A percentile compares a stretch with the other conserved stretches of the same genome.
phyloP scores from a whole-genome alignment of 1,139 yeast genomes.

The Suhomyces choctaworum region DNA sequence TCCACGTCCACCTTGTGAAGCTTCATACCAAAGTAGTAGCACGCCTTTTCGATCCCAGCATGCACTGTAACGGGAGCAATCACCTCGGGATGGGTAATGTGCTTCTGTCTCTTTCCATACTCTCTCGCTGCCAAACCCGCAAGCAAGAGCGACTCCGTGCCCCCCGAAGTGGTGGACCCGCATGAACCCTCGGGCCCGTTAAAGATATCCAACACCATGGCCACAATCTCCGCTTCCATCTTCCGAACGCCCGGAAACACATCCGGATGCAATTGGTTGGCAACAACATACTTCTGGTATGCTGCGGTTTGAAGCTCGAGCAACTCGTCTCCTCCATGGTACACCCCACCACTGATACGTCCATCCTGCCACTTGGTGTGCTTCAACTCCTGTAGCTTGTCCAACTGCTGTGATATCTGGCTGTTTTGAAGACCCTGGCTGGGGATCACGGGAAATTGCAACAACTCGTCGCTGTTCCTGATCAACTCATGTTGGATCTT shows the following conservation, averaged over 20 bases:
- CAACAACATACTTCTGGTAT: conserved; percentile 73
- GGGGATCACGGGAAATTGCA: conserved; percentile 58
- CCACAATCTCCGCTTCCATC: conserved; percentile 93
- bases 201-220: conserved; percentile 82
- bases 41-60: conserved; percentile 95
- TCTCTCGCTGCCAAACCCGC: conserved; percentile 87
- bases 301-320: conserved; percentile 74
- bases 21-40: conserved; percentile 85
- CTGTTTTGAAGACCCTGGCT: conserved; percentile 50
- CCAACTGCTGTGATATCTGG: conserved; percentile 49
- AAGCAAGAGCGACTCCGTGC: conserved; percentile 86
- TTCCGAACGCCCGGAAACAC: conserved; percentile 95
- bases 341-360: conserved; percentile 90
- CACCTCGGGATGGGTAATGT: conserved; percentile 77
- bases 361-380: conserved; percentile 85
- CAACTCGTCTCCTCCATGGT: conserved; percentile 85
- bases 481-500: conserved; percentile 58
- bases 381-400: conserved; percentile 48
- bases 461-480: conserved; percentile 46
- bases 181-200: conserved; percentile 74
- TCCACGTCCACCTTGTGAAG: conserved; percentile 79
- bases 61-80: conserved; percentile 88
- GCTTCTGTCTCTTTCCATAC: conserved; percentile 53
- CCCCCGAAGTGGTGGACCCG: conserved; percentile 96
- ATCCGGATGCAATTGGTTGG: conserved; percentile 95